Evolutionary conservation across 2,329 filamentous ascomycete species (phyloP).

Genomic region (Knufia fluminis): DNA sequence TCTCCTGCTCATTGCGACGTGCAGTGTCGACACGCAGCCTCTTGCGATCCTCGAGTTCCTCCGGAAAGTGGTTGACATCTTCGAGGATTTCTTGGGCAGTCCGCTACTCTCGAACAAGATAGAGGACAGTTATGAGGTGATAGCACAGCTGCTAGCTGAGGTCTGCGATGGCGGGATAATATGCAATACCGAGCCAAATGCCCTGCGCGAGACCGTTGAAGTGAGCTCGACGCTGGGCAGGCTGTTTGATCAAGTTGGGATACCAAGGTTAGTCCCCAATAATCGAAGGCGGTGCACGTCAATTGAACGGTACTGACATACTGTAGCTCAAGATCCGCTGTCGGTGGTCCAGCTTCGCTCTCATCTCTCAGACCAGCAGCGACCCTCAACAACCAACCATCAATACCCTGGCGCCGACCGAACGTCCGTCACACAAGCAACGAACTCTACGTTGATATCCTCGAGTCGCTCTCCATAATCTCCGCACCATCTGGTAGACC

Average conservation of each 20-base stretch:
- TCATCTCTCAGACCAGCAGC: slow-evolving; percentile 27
- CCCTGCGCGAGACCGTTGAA: slow-evolving; percentile 81
- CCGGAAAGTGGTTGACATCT: slow-evolving; percentile 80
- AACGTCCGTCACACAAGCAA: slow-evolving; percentile 95
- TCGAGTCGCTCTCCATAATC: slow-evolving; percentile 80
- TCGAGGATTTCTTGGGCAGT: slow-evolving; percentile 88
- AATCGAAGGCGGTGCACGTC: too few species aligned
- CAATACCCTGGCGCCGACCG: slow-evolving; percentile 78
- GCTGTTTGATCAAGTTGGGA: slow-evolving; percentile 73
- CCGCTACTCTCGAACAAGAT: slow-evolving; percentile 80
- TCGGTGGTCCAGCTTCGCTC: slow-evolving; percentile 31
- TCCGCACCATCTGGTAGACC: slow-evolving; percentile 84
- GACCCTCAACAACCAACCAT: slow-evolving; percentile 32
- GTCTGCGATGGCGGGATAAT: slow-evolving; percentile 94
- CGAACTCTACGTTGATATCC: slow-evolving; percentile 90
- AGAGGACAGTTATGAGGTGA: slow-evolving; percentile 83
- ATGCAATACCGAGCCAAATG: slow-evolving; percentile 86
- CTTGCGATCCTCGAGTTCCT: slow-evolving; percentile 88
- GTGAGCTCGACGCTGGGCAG: slow-evolving; percentile 86
- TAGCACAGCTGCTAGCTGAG: slow-evolving; percentile 83
- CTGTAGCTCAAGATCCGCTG: slow-evolving; percentile 33
- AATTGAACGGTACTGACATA: background rate
- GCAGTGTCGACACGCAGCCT: slow-evolving; percentile 79
- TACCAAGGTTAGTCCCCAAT: slow-evolving; percentile 66
- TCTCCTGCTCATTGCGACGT: slow-evolving; percentile 74